Conservation (phyloP, 2,329 filamentous ascomycete species). For the Alternaria solani region DNA sequence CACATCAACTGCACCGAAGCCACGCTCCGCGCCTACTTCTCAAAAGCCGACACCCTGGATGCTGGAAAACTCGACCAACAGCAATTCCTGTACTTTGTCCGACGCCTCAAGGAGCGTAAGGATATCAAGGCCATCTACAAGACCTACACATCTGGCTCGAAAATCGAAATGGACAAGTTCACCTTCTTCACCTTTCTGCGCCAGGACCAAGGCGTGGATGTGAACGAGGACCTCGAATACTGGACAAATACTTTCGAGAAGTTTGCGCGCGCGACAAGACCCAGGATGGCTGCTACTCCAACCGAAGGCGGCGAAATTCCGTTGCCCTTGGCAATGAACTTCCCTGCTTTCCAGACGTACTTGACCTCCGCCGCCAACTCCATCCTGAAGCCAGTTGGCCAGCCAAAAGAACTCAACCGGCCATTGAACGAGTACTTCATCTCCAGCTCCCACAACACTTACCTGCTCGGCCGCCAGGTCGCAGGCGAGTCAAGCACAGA, state of each 20-base stretch:
- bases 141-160: conserved; percentile 61
- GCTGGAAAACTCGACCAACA: conserved; percentile 75
- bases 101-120: conserved; percentile 80
- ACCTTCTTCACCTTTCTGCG: conserved; percentile 81
- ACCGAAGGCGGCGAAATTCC: conserved; percentile 41
- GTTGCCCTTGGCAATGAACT: conserved; percentile 71
- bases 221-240: conserved; percentile 68
- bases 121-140: conserved; percentile 81
- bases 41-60: conserved; percentile 70
- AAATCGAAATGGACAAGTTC: conserved; percentile 70
- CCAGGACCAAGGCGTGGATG: conserved; percentile 76
- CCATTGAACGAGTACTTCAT: conserved; percentile 98
- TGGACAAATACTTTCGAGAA: conserved; percentile 80
- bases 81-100: conserved; percentile 86
- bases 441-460: conserved; percentile 98
- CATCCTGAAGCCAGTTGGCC: conserved; percentile 68
- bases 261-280: conserved; percentile 59
- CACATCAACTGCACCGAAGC: conserved; percentile 89
- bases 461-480: conserved; percentile 89
- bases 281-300: conserved; percentile 52
- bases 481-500: conserved; percentile 91
- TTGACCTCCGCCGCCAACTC: conserved; percentile 64
- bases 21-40: conserved; percentile 77
- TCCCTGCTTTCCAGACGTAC: conserved; percentile 75
- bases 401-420: conserved; percentile 73